Conservation (phyloP, 495 filamentous ascomycete genomes). For the Podospora fimiseda region DNA sequence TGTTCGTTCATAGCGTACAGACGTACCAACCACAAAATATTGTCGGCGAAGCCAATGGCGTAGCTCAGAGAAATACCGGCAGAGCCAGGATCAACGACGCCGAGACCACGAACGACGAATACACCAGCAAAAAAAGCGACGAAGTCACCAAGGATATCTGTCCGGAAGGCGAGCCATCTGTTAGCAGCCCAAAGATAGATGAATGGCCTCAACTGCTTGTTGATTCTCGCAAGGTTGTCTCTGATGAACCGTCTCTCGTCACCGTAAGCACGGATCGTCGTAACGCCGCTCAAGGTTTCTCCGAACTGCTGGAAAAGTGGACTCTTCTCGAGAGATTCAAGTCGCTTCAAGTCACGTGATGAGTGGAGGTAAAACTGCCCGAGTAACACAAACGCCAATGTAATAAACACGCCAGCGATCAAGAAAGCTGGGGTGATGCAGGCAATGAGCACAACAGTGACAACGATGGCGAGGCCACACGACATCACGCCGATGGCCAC, state of each 20-base stretch:
- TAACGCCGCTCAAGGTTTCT: constrained; percentile 89
- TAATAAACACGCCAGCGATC: constrained; percentile 81
- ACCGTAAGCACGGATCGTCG: constrained; percentile 96
- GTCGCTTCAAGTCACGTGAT: constrained; percentile 85
- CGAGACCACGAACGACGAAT: constrained; percentile 80
- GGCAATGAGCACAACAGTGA: constrained; percentile 87
- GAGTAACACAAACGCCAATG: constrained; percentile 70
- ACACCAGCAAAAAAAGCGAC: constrained; percentile 92
- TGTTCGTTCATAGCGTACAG: constrained; percentile 96
- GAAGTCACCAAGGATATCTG: constrained; percentile 83
- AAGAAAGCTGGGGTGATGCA: constrained; percentile 90
- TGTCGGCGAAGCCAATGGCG: constrained; percentile 95
- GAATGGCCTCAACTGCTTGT: constrained; percentile 86
- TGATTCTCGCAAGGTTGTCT: constrained; percentile 85
- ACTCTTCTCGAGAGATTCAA: constrained; percentile 91
- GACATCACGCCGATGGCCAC: constrained; percentile 64
- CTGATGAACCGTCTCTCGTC: constrained; percentile 90
- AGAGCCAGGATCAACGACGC: constrained; percentile 83
- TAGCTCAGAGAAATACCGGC: constrained; percentile 97
- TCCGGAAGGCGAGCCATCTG: constrained; percentile 89
- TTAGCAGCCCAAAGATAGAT: constrained; percentile 98
- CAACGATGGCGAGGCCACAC: constrained; percentile 59
- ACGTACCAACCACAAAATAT: constrained; percentile 92
- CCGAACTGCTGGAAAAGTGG: constrained; percentile 98
- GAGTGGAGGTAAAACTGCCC: constrained; percentile 85